Evolutionary conservation across 768 basidiomycete species (phyloP).

Genomic region (Peribolospora baueri): DNA sequence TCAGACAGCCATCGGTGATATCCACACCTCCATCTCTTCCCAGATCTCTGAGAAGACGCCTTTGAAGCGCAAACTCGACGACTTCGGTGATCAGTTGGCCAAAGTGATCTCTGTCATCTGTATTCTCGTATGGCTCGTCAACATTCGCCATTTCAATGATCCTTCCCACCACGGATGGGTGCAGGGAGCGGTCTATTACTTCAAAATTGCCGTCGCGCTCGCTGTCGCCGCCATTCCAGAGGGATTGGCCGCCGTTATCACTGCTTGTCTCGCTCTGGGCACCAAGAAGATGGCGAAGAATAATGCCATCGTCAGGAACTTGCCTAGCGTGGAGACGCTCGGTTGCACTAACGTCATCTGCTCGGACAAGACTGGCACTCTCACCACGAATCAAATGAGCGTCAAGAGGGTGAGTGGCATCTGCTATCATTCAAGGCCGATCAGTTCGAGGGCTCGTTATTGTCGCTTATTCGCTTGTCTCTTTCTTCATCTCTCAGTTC

Average conservation of each 20-base stretch:
- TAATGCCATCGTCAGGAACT: slow-evolving; percentile 86
- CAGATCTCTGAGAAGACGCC: slow-evolving; percentile 93
- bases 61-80: slow-evolving; percentile 85
- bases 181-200: slow-evolving; percentile 91
- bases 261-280: slow-evolving; percentile 81
- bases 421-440: no score
- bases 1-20: slow-evolving; percentile 80
- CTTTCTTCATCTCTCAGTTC: slow-evolving; percentile 31
- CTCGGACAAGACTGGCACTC: slow-evolving; percentile 77
- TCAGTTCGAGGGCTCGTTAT: no score
- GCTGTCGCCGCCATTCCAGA: slow-evolving; percentile 99
- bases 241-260: slow-evolving; percentile 93
- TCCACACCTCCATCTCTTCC: slow-evolving; percentile 82
- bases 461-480: background rate
- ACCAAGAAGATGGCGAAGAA: slow-evolving; percentile 99
- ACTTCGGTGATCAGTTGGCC: slow-evolving; percentile 90
- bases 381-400: slow-evolving; percentile 50
- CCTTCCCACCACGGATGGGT: slow-evolving; percentile 71
- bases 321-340: slow-evolving; percentile 89
- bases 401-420: slow-evolving; percentile 31
- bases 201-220: slow-evolving; percentile 95
- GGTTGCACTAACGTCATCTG: slow-evolving; percentile 98
- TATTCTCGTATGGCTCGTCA: slow-evolving; percentile 91
- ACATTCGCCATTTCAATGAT: slow-evolving; percentile 86
- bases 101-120: slow-evolving; percentile 96